These are phyloP conservation scores for Chlorella sp. DNA, from an alignment of 139 green algal genomes.

Conservation along the genomic window DNA sequence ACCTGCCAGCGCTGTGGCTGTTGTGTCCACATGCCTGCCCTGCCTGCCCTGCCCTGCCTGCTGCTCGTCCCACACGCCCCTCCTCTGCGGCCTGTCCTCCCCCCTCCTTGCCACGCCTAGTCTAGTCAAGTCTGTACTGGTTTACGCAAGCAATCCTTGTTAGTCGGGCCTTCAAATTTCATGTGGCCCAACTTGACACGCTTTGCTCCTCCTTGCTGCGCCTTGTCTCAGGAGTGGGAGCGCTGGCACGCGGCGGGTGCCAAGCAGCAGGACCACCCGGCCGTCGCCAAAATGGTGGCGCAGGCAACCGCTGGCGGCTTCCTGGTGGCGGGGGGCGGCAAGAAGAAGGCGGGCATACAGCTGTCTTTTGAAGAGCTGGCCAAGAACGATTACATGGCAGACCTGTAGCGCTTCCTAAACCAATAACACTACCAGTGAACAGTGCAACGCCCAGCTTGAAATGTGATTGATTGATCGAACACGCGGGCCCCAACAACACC, in stretches of 20 bases:
- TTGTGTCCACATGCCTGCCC: not conserved
- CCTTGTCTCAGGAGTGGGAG: slow-evolving; percentile 33
- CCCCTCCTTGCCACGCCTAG: not conserved
- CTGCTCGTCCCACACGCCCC: not conserved
- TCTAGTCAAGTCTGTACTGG: no score
- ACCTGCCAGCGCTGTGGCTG: no score
- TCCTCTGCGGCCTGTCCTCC: not conserved
- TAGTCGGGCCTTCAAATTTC: no score
- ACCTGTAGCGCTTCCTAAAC: not conserved
- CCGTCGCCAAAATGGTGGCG: not conserved
- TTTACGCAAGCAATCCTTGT: no score
- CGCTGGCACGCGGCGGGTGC: slow-evolving; percentile 1
- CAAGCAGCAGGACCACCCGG: not conserved
- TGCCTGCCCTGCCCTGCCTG: not conserved
- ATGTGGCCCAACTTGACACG: no score
- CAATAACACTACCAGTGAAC: no score
- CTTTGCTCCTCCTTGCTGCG: no score
- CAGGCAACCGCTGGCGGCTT: no score
- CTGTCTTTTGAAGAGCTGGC: slow-evolving; percentile 1
- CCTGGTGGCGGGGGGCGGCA: not conserved
- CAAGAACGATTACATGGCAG: not conserved
- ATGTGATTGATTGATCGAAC: no score
- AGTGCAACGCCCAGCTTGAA: no score
- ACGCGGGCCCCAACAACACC: no score
- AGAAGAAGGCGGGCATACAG: not conserved